Evolutionary conservation across 2,329 filamentous ascomycete species (phyloP).

Genomic region (Colletotrichum sp.): DNA sequence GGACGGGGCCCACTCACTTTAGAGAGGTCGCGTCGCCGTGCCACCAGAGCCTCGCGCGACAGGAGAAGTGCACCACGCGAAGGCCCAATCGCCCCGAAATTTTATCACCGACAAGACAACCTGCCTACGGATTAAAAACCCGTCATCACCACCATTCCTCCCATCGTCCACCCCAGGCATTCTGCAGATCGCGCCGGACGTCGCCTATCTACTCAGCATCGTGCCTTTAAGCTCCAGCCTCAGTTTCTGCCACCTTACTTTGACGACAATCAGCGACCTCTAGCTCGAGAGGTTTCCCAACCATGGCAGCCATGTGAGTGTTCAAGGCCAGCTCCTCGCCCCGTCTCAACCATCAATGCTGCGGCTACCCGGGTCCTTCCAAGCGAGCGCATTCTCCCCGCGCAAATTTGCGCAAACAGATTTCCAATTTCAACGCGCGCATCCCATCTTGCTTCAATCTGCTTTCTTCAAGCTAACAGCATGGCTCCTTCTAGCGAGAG

Average conservation of each 20-base stretch:
- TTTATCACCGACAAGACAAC: constrained; percentile 10
- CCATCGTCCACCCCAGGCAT: background rate
- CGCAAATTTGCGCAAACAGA: constrained; percentile 32
- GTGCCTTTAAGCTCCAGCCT: background rate
- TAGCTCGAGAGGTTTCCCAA: background rate
- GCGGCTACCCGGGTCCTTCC: background rate
- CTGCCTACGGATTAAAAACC: background rate
- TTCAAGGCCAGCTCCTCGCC: background rate
- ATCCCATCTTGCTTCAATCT: background rate
- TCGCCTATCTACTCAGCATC: background rate
- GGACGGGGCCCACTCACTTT: constrained; percentile 7
- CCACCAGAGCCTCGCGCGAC: constrained; percentile 19
- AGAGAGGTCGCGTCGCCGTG: constrained; percentile 21
- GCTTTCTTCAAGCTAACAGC: background rate
- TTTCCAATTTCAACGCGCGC: background rate
- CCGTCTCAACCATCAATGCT: background rate
- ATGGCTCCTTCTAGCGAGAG: constrained; percentile 67
- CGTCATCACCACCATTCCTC: background rate
- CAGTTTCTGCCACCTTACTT: background rate
- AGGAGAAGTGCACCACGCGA: constrained; percentile 1
- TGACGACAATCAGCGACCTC: background rate
- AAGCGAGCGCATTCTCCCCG: background rate
- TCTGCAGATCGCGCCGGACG: background rate
- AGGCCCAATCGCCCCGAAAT: constrained; percentile 10
- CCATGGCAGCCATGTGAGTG: constrained; percentile 23